These are phyloP conservation scores for Botrytis tulipae DNA, from an alignment of 2,329 filamentous ascomycete species.

Conservation along the genomic window DNA sequence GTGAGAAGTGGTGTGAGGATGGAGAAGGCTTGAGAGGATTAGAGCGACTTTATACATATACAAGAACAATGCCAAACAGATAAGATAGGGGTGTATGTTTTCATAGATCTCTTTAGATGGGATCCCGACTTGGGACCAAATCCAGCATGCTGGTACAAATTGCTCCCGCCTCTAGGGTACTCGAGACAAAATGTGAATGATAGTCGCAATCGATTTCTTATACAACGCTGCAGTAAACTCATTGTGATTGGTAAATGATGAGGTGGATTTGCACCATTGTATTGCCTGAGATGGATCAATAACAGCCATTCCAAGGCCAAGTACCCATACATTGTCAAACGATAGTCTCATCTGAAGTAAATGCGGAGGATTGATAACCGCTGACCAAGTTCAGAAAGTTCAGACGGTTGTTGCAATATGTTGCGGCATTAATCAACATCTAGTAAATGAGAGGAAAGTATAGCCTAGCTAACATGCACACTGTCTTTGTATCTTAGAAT, in stretches of 20 bases:
- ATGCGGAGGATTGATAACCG: neutral
- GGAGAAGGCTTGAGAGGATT: slow-evolving; percentile 8
- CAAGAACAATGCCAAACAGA: neutral
- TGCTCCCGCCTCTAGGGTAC: neutral
- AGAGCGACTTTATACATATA: slow-evolving; percentile 8
- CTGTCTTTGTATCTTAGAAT: neutral
- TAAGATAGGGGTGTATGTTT: neutral
- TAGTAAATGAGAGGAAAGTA: neutral
- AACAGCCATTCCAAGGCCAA: neutral
- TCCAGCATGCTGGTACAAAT: neutral
- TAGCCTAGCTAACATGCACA: neutral
- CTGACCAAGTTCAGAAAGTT: neutral
- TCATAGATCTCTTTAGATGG: neutral
- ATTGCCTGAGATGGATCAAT: neutral
- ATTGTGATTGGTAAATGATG: neutral
- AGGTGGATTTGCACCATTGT: neutral
- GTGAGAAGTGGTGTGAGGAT: slow-evolving; percentile 11
- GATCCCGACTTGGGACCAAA: neutral
- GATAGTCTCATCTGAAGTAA: neutral
- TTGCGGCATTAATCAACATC: neutral
- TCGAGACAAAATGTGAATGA: slow-evolving; percentile 11
- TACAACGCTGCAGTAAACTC: neutral
- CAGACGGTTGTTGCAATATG: neutral
- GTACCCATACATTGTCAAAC: neutral
- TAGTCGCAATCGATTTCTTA: neutral